Evolutionary conservation across 148 eudicot species (phyloP).

Genomic region (Polygonum maritimum): DNA sequence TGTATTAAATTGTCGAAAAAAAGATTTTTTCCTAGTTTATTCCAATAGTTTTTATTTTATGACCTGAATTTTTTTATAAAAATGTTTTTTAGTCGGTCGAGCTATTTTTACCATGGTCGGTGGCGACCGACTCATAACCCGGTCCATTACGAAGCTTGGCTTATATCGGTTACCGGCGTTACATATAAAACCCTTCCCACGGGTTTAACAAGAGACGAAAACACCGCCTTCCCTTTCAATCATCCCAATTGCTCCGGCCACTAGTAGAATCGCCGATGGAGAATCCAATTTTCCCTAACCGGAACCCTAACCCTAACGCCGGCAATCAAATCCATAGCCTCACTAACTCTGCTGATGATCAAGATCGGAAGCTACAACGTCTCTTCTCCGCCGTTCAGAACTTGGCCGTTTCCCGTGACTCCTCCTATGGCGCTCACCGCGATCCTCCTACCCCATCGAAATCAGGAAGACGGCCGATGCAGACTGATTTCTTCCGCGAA

Average conservation of each 20-base stretch:
- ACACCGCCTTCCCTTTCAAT: background rate
- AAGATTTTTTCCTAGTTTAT: no score
- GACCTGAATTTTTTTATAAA: no score
- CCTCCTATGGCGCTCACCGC: background rate
- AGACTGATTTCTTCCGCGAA: constrained; percentile 12
- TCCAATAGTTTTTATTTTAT: no score
- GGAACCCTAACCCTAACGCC: background rate
- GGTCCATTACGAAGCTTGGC: no score
- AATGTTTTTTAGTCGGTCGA: no score
- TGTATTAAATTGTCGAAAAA: no score
- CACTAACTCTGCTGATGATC: background rate
- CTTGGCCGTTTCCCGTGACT: background rate
- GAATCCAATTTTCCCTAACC: background rate
- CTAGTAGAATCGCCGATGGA: background rate
- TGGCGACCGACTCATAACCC: no score
- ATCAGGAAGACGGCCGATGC: background rate
- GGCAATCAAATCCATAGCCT: background rate
- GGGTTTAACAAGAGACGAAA: background rate
- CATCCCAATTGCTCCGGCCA: background rate
- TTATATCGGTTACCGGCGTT: no score
- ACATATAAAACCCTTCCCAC: no score
- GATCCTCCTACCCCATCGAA: background rate
- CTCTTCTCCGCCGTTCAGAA: background rate
- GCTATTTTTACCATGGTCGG: no score
- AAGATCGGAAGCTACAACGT: background rate